Conservation (phyloP, 2,329 filamentous ascomycete species). For the Colletotrichum musae region DNA sequence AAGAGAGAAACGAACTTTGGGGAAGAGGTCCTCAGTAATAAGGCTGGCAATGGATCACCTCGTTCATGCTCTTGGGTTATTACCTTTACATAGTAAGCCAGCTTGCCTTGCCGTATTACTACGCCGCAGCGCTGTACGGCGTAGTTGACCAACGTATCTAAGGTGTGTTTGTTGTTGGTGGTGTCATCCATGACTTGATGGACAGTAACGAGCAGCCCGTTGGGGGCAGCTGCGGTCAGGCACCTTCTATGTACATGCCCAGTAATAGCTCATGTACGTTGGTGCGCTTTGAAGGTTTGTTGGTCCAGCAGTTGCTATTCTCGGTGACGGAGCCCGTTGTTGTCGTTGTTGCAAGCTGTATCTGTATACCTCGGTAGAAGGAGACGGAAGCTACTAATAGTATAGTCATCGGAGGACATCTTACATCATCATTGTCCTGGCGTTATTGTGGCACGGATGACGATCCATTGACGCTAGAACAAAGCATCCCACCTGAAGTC, state of each 20-base stretch:
- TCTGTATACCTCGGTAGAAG: not conserved
- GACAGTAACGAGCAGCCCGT: constrained; percentile 14
- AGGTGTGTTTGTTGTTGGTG: no score
- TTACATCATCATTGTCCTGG: constrained; percentile 19
- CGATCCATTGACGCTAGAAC: not conserved
- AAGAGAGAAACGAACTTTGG: constrained; percentile 14
- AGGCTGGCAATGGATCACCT: not conserved
- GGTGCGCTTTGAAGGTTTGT: not conserved
- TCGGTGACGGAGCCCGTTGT: constrained; percentile 7
- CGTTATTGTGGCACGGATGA: constrained; percentile 28
- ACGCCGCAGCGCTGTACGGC: no score
- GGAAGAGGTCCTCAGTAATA: constrained; percentile 16
- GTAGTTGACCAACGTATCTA: no score
- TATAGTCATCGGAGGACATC: constrained; percentile 9
- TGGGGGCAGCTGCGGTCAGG: no score
- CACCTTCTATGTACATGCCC: no score
- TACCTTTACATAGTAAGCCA: no score
- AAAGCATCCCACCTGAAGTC: constrained; percentile 28
- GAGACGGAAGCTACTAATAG: not conserved
- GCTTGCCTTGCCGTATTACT: no score
- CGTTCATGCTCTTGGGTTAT: no score
- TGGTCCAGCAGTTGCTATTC: constrained; percentile 19
- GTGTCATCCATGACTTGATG: not conserved
- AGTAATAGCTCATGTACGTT: not conserved
- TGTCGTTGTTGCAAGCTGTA: not conserved